Evolutionary conservation across 2,329 filamentous ascomycete species (phyloP), one percentile per base, ranked within the genome.

Genomic region (Nigrospora oryzae): DNA sequence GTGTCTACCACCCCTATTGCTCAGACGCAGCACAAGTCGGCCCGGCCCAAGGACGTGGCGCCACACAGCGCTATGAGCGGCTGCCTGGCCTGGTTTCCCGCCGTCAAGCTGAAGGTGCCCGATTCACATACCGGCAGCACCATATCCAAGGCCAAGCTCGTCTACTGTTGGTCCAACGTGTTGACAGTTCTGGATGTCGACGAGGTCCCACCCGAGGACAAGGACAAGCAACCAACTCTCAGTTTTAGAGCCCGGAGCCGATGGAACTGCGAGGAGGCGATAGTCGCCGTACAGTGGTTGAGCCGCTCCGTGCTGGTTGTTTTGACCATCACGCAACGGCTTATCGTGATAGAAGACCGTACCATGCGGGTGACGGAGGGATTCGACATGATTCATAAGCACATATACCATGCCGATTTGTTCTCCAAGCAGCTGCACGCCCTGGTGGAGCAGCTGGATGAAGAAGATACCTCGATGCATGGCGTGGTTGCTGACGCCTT

Each of bases 91-190:
- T 98, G 93, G 93, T 98, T 98, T 60, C 93, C 93, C 2, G 89
- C 90, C 2, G 93, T 98, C 38, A 93, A 87, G 58, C 71, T 98
- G 37, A 97, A 97, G 63, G 78, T 80, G 14, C 77, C 81, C 11
- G 83, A 89, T 49, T 70, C 78, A 2, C 73, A 77, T 39, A 80
- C 78, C 1, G 81, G 80, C 5, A 84, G 81, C 55, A 77, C 82
- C 8, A 74, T 83, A 11, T 90, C 87, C 15, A 84, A 83, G 57
- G 86, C 84, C 34, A 97, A 98, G 63, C 75, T 98, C 15, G 91
- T 88, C 1, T 98, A 98, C 67, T 96, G 90, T 64, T 98, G 93
- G 93, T 97, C 93, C 2, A 97, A 97, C 57, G 81, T 97, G n/a
- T 69, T 98, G 52, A 97, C 90, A 0, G 83, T 98, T 5, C 69